Evolutionary conservation across 768 basidiomycete genomes (phyloP), one percentile per base, ranked within the genome.

Genomic region (Lactarius sanguifluus): DNA sequence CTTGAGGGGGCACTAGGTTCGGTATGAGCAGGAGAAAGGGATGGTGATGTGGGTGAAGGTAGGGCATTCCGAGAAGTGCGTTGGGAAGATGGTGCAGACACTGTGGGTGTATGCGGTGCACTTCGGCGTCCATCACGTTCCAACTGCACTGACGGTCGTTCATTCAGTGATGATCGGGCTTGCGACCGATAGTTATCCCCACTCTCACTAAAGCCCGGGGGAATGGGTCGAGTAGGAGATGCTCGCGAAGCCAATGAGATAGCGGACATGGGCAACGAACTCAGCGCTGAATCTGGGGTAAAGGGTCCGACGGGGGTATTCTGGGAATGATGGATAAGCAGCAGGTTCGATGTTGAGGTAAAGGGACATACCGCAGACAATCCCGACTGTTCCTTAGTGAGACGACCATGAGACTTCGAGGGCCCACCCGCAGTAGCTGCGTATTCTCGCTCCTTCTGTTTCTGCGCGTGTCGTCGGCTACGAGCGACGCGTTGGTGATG

Each of bases 401-500:
- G 71, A 28, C 68, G 74, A 52, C 73, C 72, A 60, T 73, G 75
- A 36, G 77, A 70, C 61, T 62, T 73, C 70, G 64, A 65, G 25
- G 76, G 75, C 10, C 77, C 79, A 57, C 79, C 81, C 64, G 88
- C 86, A 71, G 81, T 81, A 61, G 70, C 65, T 59, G 75, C 67
- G 65, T 66, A 70, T 63, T 77, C 74, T 28, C 77, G 76, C 74
- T 91, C 87, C 28, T 89, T 86, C 73, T 92, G 88, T 76, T 91
- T 92, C 78, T 98, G 95, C 2, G 91, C 90, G 76, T 98, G 93
- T 66, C 90, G 87, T 70, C 94, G 80, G 69, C 94, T 95, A 71
- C 92, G 88, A 41, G 93, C 94, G 79, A 98, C 97, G 68, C 97
- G 91, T 66, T 98, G 94, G 77, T 94, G 98, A 75, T 99, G 97